Conservation (phyloP, 148 eudicot species). For the Oxyria digyna region DNA sequence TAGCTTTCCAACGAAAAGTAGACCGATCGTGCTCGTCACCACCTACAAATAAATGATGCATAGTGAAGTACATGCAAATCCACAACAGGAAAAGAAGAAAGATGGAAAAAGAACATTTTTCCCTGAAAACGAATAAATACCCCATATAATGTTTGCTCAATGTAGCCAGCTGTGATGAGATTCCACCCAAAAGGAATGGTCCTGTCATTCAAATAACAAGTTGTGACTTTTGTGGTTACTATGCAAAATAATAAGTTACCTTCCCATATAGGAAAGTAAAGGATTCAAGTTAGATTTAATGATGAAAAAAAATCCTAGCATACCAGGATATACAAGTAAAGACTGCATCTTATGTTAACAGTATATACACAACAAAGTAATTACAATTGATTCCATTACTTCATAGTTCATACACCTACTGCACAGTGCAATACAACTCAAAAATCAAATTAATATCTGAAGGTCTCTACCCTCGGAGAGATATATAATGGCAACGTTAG, state of each 20-base stretch:
- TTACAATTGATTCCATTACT: neutral
- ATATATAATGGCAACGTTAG: neutral
- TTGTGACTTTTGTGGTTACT: neutral
- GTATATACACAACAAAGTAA: neutral
- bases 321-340: neutral
- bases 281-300: neutral
- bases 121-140: constrained; percentile 25
- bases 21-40: constrained; percentile 60
- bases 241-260: neutral
- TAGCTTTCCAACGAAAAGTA: constrained; percentile 80
- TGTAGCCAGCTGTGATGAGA: constrained; percentile 85
- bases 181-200: constrained; percentile 99
- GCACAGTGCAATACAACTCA: neutral
- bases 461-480: neutral
- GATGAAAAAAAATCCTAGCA: neutral
- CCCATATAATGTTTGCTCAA: constrained; percentile 80
- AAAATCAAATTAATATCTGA: neutral
- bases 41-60: constrained; percentile 26
- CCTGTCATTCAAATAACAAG: constrained; percentile 31
- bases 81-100: neutral
- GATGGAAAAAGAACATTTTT: neutral
- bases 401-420: neutral
- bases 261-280: neutral
- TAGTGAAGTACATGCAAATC: neutral
- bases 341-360: neutral